Evolutionary conservation across 2,329 filamentous ascomycete species (phyloP).

Genomic region (Cercospora canescens): DNA sequence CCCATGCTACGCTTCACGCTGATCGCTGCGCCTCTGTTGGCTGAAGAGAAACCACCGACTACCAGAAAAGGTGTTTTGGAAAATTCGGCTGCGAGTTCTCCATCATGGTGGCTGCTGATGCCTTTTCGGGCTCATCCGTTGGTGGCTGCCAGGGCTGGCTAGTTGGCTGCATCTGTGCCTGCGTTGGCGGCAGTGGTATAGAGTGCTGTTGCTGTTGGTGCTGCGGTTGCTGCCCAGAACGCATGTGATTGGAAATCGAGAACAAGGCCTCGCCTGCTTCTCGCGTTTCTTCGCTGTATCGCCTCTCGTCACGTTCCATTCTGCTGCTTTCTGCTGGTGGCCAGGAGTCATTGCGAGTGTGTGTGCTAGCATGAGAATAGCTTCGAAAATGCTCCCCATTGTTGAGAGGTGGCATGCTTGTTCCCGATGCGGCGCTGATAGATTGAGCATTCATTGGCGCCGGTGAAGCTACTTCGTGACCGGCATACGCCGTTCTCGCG

Average conservation of each 20-base stretch:
- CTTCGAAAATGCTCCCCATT: not conserved
- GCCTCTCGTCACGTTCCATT: constrained; percentile 8
- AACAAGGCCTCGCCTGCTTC: constrained; percentile 25
- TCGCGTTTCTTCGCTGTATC: constrained; percentile 26
- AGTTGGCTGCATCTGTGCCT: not conserved
- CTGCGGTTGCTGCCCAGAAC: constrained; percentile 3
- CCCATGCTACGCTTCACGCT: not conserved
- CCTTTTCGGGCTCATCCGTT: not conserved
- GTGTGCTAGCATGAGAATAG: not conserved
- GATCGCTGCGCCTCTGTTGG: not conserved
- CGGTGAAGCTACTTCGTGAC: not conserved
- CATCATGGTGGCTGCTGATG: not conserved
- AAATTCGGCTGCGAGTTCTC: constrained; percentile 16
- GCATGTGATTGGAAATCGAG: constrained; percentile 23
- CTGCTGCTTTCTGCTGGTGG: not conserved
- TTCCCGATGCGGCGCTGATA: not conserved
- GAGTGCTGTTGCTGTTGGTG: constrained; percentile 3
- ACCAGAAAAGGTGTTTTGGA: constrained; percentile 27
- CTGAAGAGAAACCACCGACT: not conserved
- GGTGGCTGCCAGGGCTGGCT: constrained; percentile 7
- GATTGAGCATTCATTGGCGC: not conserved
- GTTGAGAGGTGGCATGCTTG: not conserved
- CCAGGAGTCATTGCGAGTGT: constrained; percentile 6
- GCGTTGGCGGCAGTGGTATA: constrained; percentile 2
- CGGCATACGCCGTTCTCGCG: not conserved